Evolutionary conservation across 371 early-diverging fungal genomes (phyloP), one percentile per base, ranked within the genome.

Genomic region (Rhizopus microsporus): DNA sequence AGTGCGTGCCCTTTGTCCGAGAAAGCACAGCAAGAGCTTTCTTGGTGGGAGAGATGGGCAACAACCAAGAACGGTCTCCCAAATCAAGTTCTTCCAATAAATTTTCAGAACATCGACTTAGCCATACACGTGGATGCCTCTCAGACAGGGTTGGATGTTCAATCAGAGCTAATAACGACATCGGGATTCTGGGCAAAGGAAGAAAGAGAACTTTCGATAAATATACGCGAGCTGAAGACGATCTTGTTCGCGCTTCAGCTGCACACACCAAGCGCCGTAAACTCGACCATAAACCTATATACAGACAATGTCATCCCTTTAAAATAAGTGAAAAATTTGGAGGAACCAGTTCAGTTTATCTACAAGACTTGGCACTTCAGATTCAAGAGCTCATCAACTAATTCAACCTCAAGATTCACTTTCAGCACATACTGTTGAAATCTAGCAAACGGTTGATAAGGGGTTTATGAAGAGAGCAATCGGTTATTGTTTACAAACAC

Each of bases 261-360:
- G n/a, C 53, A 62, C 45, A 35, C 56, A 45, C 9, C 15, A 62
- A 53, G 37, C 6, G 32, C 12, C 47, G 23, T 8, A 40, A 34
- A 32, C 8, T 46, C 33, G 5, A 29, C 38, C 7, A 59, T 59
- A 0, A 12, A 48, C 5, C 30, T 66, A 1, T 54, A 31, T 16
- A 13, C 52, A 1, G 61, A 61, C 61, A 66, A 51, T 52, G 49
- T 35, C 12, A 66, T 61, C 12, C 58, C 59, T 6, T 29, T 66
- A 7, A 66, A 66, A 40, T 66, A 66, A 42, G 51, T 23, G 4
- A 29, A 31, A 51, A 50, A 31, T 9, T 8, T 30, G 15, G 51
- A 56, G 30, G 51, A 55, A 43, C 50, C 56, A 16, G 37, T 47
- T 60, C 58, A 32, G 9, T 45, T 0, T 3, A 23, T 4, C 56